phyloP scores from a whole-genome alignment of 1,139 yeast genomes.

The Geotrichum europaeum region DNA sequence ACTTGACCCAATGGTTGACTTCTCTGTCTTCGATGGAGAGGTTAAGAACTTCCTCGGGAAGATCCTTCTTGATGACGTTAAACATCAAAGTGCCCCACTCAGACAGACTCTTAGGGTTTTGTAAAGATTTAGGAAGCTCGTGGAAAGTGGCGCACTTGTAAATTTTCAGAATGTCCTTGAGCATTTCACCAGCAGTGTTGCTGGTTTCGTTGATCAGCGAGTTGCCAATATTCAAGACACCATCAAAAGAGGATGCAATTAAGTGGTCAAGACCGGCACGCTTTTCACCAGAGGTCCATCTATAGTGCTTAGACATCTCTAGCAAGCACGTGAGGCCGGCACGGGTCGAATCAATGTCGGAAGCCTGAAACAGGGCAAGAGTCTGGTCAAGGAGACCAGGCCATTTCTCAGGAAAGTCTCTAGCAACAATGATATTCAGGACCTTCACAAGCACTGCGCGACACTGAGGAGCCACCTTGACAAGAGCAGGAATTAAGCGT shows the following conservation, averaged over 20 bases:
- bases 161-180: conserved; percentile 67
- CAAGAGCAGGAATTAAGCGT: conserved; percentile 46
- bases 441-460: conserved; percentile 65
- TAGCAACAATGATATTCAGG: conserved; percentile 54
- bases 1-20: conserved; percentile 57
- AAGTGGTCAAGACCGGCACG: conserved; percentile 57
- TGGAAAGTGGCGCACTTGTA: conserved; percentile 74
- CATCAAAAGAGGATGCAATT: conserved; percentile 61
- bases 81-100: conserved; percentile 80
- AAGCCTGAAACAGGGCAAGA: conserved; percentile 49
- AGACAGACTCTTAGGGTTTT: conserved; percentile 49
- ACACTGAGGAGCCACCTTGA: conserved; percentile 38
- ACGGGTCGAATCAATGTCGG: conserved; percentile 54
- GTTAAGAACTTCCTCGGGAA: conserved; percentile 47
- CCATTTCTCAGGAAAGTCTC: conserved; percentile 73
- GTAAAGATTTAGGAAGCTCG: conserved; percentile 70
- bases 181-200: conserved; percentile 59
- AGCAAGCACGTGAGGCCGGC: conserved; percentile 73
- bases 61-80: conserved; percentile 52
- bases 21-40: conserved; percentile 46
- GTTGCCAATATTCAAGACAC: conserved; percentile 60
- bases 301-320: conserved; percentile 66
- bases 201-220: conserved; percentile 45
- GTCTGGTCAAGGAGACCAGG: conserved; percentile 55
- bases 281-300: conserved; percentile 66